phyloP scores from a whole-genome alignment of 805 yeast species.

The Tetrapisispora phaffii region DNA sequence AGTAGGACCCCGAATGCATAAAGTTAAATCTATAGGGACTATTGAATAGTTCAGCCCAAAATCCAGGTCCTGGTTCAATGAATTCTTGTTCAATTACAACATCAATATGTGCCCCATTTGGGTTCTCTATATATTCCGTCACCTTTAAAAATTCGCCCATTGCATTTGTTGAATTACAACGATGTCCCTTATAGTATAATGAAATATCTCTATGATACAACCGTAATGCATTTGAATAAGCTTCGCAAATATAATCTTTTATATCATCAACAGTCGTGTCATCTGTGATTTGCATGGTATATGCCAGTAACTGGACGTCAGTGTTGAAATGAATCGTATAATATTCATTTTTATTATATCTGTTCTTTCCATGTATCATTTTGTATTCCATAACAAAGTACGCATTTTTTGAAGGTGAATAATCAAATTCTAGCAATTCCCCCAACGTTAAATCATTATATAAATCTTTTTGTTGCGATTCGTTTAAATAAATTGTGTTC shows the following conservation, averaged over 20 bases:
- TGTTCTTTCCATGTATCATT: constrained; percentile 11
- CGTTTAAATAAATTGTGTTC: constrained; percentile 9
- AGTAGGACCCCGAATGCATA: constrained; percentile 2
- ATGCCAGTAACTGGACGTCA: constrained; percentile 15
- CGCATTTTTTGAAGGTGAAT: constrained; percentile 24
- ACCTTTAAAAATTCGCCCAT: constrained; percentile 15
- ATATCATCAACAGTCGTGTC: constrained; percentile 20
- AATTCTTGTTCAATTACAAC: constrained; percentile 22
- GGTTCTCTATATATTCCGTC: constrained; percentile 15
- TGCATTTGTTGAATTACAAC: constrained; percentile 8
- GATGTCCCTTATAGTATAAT: constrained; percentile 18
- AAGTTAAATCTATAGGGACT: constrained; percentile 4
- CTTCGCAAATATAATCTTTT: constrained; percentile 21
- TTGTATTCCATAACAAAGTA: constrained; percentile 22
- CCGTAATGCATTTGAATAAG: constrained; percentile 18
- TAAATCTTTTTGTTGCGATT: constrained; percentile 7
- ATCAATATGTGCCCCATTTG: constrained; percentile 14
- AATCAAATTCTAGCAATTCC: constrained; percentile 25
- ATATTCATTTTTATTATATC: constrained; percentile 5
- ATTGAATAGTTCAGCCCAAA: constrained; percentile 20
- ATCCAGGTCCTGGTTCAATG: constrained; percentile 24
- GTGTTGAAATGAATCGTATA: constrained; percentile 16
- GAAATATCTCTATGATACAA: constrained; percentile 17
- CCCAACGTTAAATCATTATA: constrained; percentile 18
- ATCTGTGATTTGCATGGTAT: constrained; percentile 14